These are phyloP conservation scores for Penstemon davidsonii DNA, from an alignment of 257 asterid genomes.

Conservation along the genomic window DNA sequence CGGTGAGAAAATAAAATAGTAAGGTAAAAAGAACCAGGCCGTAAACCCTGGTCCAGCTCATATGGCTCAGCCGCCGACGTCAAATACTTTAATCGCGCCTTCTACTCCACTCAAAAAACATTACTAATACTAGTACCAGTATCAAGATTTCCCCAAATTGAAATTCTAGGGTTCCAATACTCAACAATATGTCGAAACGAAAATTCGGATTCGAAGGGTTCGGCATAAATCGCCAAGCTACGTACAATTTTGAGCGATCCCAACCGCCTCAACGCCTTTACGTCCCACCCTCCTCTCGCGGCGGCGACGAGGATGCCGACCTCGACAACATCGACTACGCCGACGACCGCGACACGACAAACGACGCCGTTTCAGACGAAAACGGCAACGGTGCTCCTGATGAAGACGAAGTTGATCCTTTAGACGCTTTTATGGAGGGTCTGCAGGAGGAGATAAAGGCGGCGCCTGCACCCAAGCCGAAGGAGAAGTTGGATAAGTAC, in stretches of 20 bases:
- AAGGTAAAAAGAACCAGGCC: no score
- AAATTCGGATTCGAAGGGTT: constrained; percentile 95
- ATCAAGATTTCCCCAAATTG: constrained; percentile 24
- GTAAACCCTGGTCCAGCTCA: no score
- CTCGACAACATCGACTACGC: constrained; percentile 79
- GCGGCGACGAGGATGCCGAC: constrained; percentile 73
- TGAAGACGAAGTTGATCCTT: constrained; percentile 85
- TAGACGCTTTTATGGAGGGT: constrained; percentile 98
- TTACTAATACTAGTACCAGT: background rate
- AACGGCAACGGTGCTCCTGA: constrained; percentile 20
- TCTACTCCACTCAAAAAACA: background rate
- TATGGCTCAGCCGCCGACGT: no score
- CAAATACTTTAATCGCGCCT: constrained; percentile 4
- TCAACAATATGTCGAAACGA: constrained; percentile 68
- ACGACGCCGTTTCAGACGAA: constrained; percentile 19
- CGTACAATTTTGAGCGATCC: constrained; percentile 81
- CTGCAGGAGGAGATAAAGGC: constrained; percentile 85
- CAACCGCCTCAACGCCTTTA: constrained; percentile 74
- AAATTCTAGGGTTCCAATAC: constrained; percentile 44
- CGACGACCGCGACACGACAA: constrained; percentile 39
- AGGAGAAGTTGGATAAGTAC: constrained; percentile 83
- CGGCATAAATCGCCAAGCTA: constrained; percentile 80
- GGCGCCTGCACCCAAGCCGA: constrained; percentile 76
- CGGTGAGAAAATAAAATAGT: no score
- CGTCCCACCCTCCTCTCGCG: constrained; percentile 75